These are phyloP conservation scores for Apiotrichum veenhuisii DNA, from an alignment of 1,284 basidiomycete genomes.

Conservation along the genomic window DNA sequence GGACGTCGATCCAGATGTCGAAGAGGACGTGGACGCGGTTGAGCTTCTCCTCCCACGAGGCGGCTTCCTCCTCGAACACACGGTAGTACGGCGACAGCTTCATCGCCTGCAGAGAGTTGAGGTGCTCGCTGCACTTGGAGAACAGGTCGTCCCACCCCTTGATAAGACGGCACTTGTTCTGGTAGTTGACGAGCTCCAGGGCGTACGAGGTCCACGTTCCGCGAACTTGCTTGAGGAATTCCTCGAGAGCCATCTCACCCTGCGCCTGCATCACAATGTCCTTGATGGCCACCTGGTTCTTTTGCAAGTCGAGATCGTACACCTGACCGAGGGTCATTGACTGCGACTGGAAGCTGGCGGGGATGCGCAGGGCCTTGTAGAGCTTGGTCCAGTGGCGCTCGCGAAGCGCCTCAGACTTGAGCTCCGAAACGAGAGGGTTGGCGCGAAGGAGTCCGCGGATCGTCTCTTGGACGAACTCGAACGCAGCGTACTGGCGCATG, in stretches of 20 bases:
- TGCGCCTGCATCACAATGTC: constrained; percentile 97
- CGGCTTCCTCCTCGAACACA: constrained; percentile 91
- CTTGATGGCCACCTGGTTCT: constrained; percentile 85
- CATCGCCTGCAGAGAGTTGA: constrained; percentile 96
- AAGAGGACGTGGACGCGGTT: constrained; percentile 94
- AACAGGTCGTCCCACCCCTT: constrained; percentile 98
- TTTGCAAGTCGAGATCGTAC: constrained; percentile 93
- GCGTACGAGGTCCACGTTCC: constrained; percentile 96
- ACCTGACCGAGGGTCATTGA: constrained; percentile 93
- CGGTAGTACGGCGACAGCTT: constrained; percentile 95
- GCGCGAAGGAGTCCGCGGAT: constrained; percentile 82
- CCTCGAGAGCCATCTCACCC: constrained; percentile 95
- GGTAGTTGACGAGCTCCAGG: constrained; percentile 94
- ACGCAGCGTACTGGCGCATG: constrained; percentile 98
- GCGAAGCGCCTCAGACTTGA: constrained; percentile 95
- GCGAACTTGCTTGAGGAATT: constrained; percentile 91
- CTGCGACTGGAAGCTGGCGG: constrained; percentile 63
- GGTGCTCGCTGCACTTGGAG: constrained; percentile 90
- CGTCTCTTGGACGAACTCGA: constrained; percentile 94
- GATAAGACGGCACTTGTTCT: constrained; percentile 96
- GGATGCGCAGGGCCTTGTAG: constrained; percentile 79
- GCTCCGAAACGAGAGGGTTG: constrained; percentile 80
- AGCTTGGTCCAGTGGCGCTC: constrained; percentile 98
- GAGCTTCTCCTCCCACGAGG: constrained; percentile 90
- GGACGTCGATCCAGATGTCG: constrained; percentile 99